Evolutionary conservation across 139 green algal species (phyloP), one percentile per base, ranked within the genome.

Genomic region (Chlorella sp.): DNA sequence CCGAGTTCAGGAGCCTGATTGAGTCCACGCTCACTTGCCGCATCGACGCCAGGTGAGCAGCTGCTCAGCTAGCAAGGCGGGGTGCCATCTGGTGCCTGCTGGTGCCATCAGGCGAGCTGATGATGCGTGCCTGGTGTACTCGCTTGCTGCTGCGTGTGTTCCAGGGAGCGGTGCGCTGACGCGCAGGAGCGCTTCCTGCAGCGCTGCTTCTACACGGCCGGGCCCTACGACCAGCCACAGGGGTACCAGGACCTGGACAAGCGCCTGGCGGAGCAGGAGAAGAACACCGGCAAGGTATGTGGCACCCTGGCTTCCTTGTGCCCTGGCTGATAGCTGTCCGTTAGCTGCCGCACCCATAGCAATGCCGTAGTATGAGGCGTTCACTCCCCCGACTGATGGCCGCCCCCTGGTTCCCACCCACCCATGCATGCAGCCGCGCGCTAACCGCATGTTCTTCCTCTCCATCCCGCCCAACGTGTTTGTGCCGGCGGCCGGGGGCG

Each of bases 381-480:
- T n/a, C n/a, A n/a, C n/a, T n/a, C n/a, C n/a, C n/a, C n/a, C n/a
- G n/a, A n/a, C n/a, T n/a, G n/a, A n/a, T n/a, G n/a, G n/a, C 14
- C 42, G 5, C 6, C 51, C 5, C 29, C 51, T n/a, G n/a, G n/a
- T n/a, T n/a, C n/a, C n/a, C n/a, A n/a, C n/a, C n/a, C n/a, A n/a
- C n/a, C n/a, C n/a, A n/a, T n/a, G n/a, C n/a, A 5, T 35, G 67
- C 62, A 71, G 62, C 83, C 82, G n/a, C 70, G 74, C 24, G 84
- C 88, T 49, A 94, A 97, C 83, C 84, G 95, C 64, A 87, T 99
- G 49, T 99, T 98, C 82, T 99, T 98, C 89, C 85, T 99, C 31
- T 98, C 95, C 74, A 97, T 99, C 76, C 95, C 95, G 34, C 95
- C 95, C 61, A 92, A 88, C 42, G 92, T 97, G 63, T 97, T 97